Base-by-base conservation (phyloP, 1,284 basidiomycete species). In the Filobasidium uniguttulatum region DNA sequence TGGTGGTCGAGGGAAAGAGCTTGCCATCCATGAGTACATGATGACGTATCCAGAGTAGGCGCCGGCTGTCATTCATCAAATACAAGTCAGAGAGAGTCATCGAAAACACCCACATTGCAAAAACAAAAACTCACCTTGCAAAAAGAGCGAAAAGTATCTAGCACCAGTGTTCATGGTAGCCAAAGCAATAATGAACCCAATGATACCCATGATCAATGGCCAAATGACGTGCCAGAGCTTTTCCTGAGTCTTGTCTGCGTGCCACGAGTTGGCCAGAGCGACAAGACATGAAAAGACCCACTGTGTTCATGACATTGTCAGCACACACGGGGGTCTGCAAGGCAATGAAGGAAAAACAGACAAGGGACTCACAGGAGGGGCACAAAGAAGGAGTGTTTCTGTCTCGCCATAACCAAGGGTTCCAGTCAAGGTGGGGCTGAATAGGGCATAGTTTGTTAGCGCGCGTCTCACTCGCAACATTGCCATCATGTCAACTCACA, bases 281-380 rank as follows among this genome's bases (percentile, higher is more conserved):
- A 76, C 71, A 20, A 78, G 65, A 4, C 78, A 77, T 1, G 82
- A 76, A 62, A 85, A 78, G 12, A 78, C 67, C 77, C 81, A 88
- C 2, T 57, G 83, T 81, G n/a, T n/a, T n/a, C n/a, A n/a, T n/a
- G n/a, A n/a, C n/a, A n/a, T n/a, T n/a, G n/a, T n/a, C n/a, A n/a
- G n/a, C n/a, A n/a, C n/a, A n/a, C n/a, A n/a, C n/a, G n/a, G n/a
- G n/a, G n/a, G n/a, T n/a, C n/a, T n/a, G n/a, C n/a, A n/a, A n/a
- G n/a, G n/a, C n/a, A n/a, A n/a, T n/a, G n/a, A n/a, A n/a, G 36
- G 9, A 8, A n/a, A n/a, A n/a, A n/a, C n/a, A n/a, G n/a, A n/a
- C n/a, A 20, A 20, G 40, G 8, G 17, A 41, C 40, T 23, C 26
- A 41, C 40, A 14, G 31, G 34, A 40, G 46, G 34, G 14, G 36